Evolutionary conservation across 345 rosid species (phyloP), one percentile per base, ranked within the genome.

Genomic region (Angophora floribunda): DNA sequence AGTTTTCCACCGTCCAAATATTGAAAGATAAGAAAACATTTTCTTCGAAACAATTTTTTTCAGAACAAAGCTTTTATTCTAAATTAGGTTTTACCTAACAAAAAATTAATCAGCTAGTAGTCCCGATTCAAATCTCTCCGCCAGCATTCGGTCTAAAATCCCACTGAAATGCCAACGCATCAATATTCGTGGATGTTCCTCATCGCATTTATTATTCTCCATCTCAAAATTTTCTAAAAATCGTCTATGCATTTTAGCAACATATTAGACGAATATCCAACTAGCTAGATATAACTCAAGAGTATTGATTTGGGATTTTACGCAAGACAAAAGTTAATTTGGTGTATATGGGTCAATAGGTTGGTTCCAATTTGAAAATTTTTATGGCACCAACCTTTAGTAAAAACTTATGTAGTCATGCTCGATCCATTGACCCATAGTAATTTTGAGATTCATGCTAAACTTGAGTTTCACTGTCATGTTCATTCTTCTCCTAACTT

Each of bases 201-300:
- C 7, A 0, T 59, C 11, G 7, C 10, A 59, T 59, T 59, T 59
- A 0, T 26, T 26, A 59, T 5, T 26, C 65, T 59, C n/a, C 0
- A 26, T 26, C 30, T 26, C 3, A 10, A 0, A 59, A 24, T 59
- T 59, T 24, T 59, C 30, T 24, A 24, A 13, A 59, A 59, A 59
- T 26, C 5, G 0, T 59, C 10, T 10, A 26, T 59, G 65, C 65
- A 59, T 59, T 59, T 59, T 59, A 59, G 5, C 61, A 22, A 0
- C 61, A 55, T 4, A 55, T 55, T 55, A 28, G 22, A 55, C 61
- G 21, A 1, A 55, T 22, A 55, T 5, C 22, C 4, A 12, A 55
- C 0, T 8, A 12, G 61, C 61, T 55, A 55, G 28, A 55, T 55
- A 55, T 28, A 0, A 55, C n/a, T 12, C 17, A 13, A 63, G 0